These are phyloP conservation scores for Ehretia macrophylla DNA, from an alignment of 257 asterid genomes.

Conservation along the genomic window DNA sequence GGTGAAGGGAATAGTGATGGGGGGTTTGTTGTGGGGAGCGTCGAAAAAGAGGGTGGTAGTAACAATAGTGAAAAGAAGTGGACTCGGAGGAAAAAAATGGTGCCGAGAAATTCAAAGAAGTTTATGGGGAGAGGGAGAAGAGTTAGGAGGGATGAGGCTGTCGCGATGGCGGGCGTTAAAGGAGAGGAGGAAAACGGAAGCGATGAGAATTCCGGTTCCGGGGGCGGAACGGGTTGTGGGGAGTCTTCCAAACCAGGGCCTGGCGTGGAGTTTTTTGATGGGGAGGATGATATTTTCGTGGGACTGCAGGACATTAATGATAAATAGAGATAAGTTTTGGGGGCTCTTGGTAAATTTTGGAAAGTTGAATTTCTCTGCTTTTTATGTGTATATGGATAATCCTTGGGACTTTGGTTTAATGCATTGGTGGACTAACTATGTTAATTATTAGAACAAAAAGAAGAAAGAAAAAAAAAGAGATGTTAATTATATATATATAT, in stretches of 20 bases:
- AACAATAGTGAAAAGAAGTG: not conserved
- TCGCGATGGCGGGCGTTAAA: not conserved
- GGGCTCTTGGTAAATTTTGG: not conserved
- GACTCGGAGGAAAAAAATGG: not conserved
- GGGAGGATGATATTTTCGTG: conserved; percentile 1
- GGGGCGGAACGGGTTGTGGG: not conserved
- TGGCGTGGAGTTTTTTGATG: not conserved
- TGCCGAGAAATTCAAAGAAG: not conserved
- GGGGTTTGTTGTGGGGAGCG: not conserved
- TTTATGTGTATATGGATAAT: no score
- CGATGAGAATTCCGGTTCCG: not conserved
- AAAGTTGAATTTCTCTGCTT: not conserved
- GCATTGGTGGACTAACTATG: no score
- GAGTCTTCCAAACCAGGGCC: not conserved
- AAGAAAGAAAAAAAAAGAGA: no score
- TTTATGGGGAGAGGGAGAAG: not conserved
- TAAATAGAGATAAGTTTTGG: not conserved
- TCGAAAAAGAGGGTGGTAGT: conserved; percentile 8
- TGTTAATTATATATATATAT: no score
- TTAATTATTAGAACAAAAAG: no score
- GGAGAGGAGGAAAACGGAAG: not conserved
- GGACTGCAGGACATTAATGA: not conserved
- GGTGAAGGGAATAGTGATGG: no score
- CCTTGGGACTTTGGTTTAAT: no score
- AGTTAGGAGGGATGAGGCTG: not conserved